A percentile compares a stretch with the other conserved stretches of the same genome.
Conservation (phyloP, 495 filamentous ascomycete genomes). For the Echria macrotheca region DNA sequence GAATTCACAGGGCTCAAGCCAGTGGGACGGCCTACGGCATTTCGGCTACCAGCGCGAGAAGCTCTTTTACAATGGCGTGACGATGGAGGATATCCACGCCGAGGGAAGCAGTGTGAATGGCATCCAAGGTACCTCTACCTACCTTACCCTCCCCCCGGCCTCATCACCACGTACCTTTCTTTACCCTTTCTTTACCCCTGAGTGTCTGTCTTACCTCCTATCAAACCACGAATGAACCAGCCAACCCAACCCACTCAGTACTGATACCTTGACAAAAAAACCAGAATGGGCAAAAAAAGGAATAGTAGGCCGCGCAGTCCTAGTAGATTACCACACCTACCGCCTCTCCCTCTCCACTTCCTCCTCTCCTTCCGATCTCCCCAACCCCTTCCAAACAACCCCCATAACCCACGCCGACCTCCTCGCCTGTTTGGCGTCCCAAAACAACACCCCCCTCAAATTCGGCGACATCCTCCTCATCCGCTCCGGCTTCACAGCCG, state of each 20-base stretch:
- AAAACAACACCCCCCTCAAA: conserved; percentile 40
- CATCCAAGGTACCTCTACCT: conserved; percentile 41
- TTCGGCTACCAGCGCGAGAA: conserved; percentile 49
- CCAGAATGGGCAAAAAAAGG: conserved; percentile 43
- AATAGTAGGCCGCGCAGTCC: conserved; percentile 53
- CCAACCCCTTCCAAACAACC: conserved; percentile 37
- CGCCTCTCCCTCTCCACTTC: conserved; percentile 19
- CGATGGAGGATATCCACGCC: conserved; percentile 48
- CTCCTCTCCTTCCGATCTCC: no score
- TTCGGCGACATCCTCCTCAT: conserved; percentile 55
- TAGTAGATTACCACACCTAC: conserved; percentile 56
- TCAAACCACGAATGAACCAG: no score
- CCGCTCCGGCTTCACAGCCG: conserved; percentile 42
- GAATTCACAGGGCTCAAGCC: conserved; percentile 50
- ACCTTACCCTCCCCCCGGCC: neutral
- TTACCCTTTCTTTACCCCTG: neutral
- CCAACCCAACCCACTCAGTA: no score
- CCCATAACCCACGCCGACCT: conserved; percentile 43
- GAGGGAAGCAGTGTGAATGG: conserved; percentile 38
- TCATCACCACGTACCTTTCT: no score
- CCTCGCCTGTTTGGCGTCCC: conserved; percentile 38
- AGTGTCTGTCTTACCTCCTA: neutral
- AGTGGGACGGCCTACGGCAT: conserved; percentile 44
- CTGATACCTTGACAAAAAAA: neutral
- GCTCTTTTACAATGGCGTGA: conserved; percentile 58